phyloP scores from a whole-genome alignment of 306 rosid genomes.

The Crotalaria pallida region DNA sequence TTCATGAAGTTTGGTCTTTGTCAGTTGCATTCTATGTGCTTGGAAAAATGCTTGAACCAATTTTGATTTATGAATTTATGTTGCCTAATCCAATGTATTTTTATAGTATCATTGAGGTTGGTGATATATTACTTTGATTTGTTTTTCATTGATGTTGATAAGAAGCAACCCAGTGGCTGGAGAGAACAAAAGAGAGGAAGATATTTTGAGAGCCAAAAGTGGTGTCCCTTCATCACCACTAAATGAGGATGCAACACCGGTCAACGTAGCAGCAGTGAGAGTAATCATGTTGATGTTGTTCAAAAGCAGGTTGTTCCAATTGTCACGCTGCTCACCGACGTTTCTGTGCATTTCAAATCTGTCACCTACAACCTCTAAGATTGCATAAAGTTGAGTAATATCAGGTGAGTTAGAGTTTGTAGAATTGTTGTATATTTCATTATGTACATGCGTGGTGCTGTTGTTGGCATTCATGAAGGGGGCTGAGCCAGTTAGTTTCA shows the following conservation, averaged over 20 bases:
- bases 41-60: too few species aligned
- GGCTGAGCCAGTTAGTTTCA: conserved; percentile 7
- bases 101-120: too few species aligned
- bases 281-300: conserved; percentile 6
- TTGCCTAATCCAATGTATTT: too few species aligned
- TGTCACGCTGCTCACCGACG: conserved; percentile 1
- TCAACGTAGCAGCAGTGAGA: not conserved
- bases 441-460: not conserved
- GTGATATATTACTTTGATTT: too few species aligned
- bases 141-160: too few species aligned
- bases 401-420: not conserved
- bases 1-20: too few species aligned
- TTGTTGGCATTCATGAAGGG: not conserved
- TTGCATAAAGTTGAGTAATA: conserved; percentile 34
- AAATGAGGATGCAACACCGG: conserved; percentile 14
- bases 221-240: conserved; percentile 7
- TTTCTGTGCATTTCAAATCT: conserved; percentile 31
- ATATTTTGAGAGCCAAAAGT: conserved; percentile 33
- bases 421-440: not conserved
- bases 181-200: conserved; percentile 39
- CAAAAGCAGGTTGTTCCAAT: conserved; percentile 8
- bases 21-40: too few species aligned
- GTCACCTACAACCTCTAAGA: conserved; percentile 39
- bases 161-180: conserved; percentile 51
- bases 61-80: too few species aligned